phyloP scores from a whole-genome alignment of 495 filamentous ascomycete genomes.

The Aspergillus sclerotioniger region DNA sequence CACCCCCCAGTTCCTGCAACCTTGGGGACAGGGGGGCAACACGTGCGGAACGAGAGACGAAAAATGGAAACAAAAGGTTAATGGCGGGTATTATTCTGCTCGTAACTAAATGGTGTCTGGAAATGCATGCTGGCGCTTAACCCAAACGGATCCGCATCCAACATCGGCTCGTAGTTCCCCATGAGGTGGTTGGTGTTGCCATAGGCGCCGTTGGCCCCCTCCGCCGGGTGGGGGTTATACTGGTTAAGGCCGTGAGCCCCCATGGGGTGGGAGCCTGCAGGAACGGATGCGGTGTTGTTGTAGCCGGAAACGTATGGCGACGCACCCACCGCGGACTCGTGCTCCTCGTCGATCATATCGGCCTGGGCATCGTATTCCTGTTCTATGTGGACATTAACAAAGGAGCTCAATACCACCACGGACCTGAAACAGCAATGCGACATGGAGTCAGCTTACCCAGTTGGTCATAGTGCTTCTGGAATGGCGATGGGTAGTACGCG shows the following conservation, averaged over 20 bases:
- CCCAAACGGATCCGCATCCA: conserved; percentile 89
- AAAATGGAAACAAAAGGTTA: conserved; percentile 18
- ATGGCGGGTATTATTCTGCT: conserved; percentile 47
- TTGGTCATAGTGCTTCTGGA: conserved; percentile 94
- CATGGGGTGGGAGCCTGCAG: conserved; percentile 38
- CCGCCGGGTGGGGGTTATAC: conserved; percentile 39
- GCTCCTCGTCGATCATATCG: conserved; percentile 87
- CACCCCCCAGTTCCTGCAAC: no score
- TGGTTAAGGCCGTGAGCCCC: conserved; percentile 34
- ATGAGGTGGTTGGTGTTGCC: conserved; percentile 64
- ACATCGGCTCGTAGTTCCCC: conserved; percentile 75
- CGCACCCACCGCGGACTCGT: conserved; percentile 64
- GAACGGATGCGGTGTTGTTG: conserved; percentile 43
- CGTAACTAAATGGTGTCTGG: conserved; percentile 83
- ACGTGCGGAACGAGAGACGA: conserved; percentile 1
- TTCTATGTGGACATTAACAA: conserved; percentile 59
- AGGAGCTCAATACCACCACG: neutral
- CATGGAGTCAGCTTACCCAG: conserved; percentile 85
- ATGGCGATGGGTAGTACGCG: conserved; percentile 78
- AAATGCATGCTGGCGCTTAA: conserved; percentile 92
- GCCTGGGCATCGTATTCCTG: conserved; percentile 98
- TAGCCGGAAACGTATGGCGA: conserved; percentile 64
- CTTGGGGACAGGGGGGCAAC: neutral
- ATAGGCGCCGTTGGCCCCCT: conserved; percentile 38
- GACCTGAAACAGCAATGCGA: conserved; percentile 7